Conservation (phyloP, 179 eudicot genomes). For the Spergularia azorica region DNA sequence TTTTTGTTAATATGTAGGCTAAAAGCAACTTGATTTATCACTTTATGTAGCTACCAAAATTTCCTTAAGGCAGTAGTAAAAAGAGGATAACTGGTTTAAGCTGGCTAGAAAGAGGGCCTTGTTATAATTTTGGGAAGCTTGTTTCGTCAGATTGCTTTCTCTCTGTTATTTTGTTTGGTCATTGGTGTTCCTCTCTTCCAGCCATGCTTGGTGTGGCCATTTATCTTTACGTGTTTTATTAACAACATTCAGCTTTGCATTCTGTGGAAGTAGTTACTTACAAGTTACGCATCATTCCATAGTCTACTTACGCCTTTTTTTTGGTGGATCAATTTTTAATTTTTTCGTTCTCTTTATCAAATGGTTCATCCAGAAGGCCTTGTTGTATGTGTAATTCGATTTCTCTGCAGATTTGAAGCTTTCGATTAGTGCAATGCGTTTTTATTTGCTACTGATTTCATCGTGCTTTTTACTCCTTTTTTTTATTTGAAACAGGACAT, state of each 20-base stretch:
- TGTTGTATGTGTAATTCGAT: not conserved
- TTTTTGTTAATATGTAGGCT: not conserved
- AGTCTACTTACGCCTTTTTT: too few relatives aligned
- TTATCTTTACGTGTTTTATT: not conserved
- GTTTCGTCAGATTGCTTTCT: not conserved
- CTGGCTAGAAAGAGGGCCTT: not conserved
- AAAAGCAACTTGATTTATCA: not conserved
- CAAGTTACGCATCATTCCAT: not conserved
- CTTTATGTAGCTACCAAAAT: not conserved
- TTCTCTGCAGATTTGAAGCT: not conserved
- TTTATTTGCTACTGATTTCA: conserved; percentile 4
- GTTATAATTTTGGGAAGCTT: conserved; percentile 1
- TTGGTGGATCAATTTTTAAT: too few relatives aligned
- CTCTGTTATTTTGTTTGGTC: not conserved
- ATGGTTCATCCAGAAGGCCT: too few relatives aligned
- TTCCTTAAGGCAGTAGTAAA: not conserved
- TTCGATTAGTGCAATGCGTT: not conserved
- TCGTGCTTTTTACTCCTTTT: not conserved
- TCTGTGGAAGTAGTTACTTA: too few relatives aligned
- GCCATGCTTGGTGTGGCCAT: too few relatives aligned
- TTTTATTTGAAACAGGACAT: conserved; percentile 62
- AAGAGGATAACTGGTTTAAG: not conserved
- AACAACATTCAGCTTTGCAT: too few relatives aligned
- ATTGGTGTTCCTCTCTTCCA: not conserved
- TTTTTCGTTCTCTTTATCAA: too few relatives aligned